These are phyloP conservation scores for Calocybe cyanea DNA, from an alignment of 768 basidiomycete species.

Conservation along the genomic window DNA sequence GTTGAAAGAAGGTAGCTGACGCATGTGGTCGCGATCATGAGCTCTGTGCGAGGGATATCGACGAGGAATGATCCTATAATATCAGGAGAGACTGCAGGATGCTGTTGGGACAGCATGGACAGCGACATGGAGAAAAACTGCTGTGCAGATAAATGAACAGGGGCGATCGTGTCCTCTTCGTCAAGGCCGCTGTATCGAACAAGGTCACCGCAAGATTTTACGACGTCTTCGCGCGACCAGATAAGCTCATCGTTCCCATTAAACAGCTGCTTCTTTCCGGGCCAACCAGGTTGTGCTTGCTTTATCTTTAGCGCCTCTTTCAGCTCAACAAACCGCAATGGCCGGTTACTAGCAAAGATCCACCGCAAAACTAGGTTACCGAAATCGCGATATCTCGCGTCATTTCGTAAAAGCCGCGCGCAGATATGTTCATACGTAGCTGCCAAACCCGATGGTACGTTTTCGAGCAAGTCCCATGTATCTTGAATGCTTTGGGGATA, in stretches of 20 bases:
- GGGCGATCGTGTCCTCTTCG: slow-evolving; percentile 2
- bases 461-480: no score
- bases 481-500: no score
- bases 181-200: neutral
- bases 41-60: neutral
- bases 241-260: neutral
- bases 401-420: neutral
- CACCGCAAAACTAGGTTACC: neutral
- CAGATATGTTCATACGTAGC: neutral
- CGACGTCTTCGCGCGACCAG: slow-evolving; percentile 8
- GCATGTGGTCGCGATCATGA: neutral
- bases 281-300: neutral
- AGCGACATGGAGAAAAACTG: slow-evolving; percentile 1
- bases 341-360: neutral
- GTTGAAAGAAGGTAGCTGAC: neutral
- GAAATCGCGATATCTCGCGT: no score
- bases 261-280: neutral
- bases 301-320: neutral
- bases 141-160: slow-evolving; percentile 4
- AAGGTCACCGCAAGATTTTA: slow-evolving; percentile 6
- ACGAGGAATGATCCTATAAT: neutral
- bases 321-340: neutral
- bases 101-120: neutral
- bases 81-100: neutral
- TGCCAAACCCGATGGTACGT: neutral